These are phyloP conservation scores for Anethum foeniculum DNA, from an alignment of 140 eudicot species.

Conservation along the genomic window DNA sequence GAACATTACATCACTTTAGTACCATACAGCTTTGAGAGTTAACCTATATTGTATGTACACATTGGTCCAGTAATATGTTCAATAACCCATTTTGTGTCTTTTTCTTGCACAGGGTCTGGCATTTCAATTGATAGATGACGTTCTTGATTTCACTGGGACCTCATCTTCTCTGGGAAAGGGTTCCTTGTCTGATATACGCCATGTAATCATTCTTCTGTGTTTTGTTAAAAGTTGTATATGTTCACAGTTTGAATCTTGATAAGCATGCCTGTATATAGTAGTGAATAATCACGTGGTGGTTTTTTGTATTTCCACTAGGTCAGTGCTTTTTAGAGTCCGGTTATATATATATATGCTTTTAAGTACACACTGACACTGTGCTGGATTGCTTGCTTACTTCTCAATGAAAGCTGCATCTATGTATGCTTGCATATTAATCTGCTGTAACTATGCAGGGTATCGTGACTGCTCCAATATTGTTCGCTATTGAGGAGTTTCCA, in stretches of 20 bases:
- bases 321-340: background rate
- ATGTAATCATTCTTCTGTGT: constrained; percentile 33
- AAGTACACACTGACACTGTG: background rate
- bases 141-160: constrained; percentile 94
- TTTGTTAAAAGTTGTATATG: background rate
- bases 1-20: background rate
- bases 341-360: background rate
- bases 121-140: constrained; percentile 80
- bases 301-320: background rate
- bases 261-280: background rate
- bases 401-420: background rate
- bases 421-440: background rate
- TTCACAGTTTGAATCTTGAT: background rate
- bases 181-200: constrained; percentile 86
- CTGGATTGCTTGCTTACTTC: background rate
- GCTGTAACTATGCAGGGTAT: constrained; percentile 49
- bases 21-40: background rate
- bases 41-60: background rate
- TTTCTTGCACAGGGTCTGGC: constrained; percentile 72
- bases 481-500: constrained; percentile 94
- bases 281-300: background rate
- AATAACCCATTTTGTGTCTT: background rate
- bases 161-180: constrained; percentile 93
- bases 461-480: constrained; percentile 84
- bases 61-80: background rate